Percentiles rank a stretch among this genome's conserved stretches.
Evolutionary conservation across 2,329 filamentous ascomycete genomes (phyloP).

Genomic region (Metarhizium humberi): DNA sequence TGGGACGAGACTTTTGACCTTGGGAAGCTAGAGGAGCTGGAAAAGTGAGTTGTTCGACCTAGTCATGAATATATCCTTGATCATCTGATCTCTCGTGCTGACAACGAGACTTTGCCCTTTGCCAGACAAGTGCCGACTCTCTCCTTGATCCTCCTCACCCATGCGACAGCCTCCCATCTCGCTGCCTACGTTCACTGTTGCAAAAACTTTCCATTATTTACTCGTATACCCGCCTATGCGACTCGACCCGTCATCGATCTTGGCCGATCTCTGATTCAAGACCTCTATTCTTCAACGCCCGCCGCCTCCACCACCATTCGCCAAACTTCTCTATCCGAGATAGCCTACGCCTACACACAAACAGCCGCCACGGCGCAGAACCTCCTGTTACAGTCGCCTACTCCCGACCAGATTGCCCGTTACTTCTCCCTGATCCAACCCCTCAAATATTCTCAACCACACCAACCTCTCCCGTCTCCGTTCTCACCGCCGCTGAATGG

Average conservation of each 20-base stretch:
- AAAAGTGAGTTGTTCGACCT: conserved; percentile 54
- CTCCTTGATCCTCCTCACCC: conserved; percentile 87
- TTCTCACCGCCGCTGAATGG: conserved; percentile 85
- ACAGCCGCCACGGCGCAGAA: conserved; percentile 39
- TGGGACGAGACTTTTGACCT: conserved; percentile 92
- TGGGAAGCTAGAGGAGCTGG: conserved; percentile 73
- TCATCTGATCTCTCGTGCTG: conserved; percentile 5
- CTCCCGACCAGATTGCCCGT: conserved; percentile 76
- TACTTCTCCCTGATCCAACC: conserved; percentile 89
- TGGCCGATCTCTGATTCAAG: conserved; percentile 81
- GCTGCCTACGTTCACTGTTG: conserved; percentile 94
- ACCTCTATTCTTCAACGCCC: conserved; percentile 84
- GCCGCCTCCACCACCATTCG: conserved; percentile 80
- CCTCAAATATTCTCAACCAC: conserved; percentile 93
- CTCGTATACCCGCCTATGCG: conserved; percentile 86
- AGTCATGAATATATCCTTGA: not conserved
- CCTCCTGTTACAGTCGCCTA: conserved; percentile 61
- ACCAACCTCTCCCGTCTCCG: conserved; percentile 77
- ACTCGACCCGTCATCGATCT: conserved; percentile 90
- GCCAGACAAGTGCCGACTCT: conserved; percentile 78
- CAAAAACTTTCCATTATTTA: conserved; percentile 89
- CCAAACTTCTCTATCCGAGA: conserved; percentile 59
- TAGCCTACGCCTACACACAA: conserved; percentile 43
- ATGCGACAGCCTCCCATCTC: conserved; percentile 84
- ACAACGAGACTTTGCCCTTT: conserved; percentile 4